These are phyloP conservation scores for Solanum peruvianum DNA, from an alignment of 257 asterid genomes.

Conservation along the genomic window DNA sequence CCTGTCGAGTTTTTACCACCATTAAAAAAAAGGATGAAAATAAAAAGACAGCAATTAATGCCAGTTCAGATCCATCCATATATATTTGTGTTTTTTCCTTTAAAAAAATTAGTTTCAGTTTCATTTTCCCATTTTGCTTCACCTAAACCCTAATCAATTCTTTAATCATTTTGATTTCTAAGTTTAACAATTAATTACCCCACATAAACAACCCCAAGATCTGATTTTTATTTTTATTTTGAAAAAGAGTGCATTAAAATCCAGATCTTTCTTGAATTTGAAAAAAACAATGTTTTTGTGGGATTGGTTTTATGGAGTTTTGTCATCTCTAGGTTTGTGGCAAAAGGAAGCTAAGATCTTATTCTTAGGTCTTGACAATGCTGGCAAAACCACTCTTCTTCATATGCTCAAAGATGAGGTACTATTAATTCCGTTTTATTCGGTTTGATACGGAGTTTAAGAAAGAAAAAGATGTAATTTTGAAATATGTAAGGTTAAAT, in stretches of 20 bases:
- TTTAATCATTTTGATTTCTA: not conserved
- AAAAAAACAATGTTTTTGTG: not conserved
- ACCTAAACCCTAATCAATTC: not conserved
- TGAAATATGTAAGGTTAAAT: not conserved
- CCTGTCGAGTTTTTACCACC: not conserved
- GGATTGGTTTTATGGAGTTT: slow-evolving; percentile 13
- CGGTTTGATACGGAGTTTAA: not conserved
- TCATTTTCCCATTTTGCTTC: not conserved
- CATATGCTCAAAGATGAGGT: slow-evolving; percentile 17
- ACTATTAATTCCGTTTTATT: not conserved
- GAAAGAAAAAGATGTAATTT: not conserved
- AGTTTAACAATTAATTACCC: not conserved
- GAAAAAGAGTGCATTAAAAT: not conserved
- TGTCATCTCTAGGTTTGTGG: slow-evolving; percentile 9
- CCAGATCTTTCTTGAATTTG: not conserved
- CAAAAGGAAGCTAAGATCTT: slow-evolving; percentile 13
- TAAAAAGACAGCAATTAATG: not conserved
- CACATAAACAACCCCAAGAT: not conserved
- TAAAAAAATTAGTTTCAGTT: not conserved
- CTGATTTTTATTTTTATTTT: not conserved
- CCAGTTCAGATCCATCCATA: not conserved
- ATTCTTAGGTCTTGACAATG: slow-evolving; percentile 9
- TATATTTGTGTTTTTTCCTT: not conserved
- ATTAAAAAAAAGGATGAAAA: not conserved
- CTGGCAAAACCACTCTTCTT: slow-evolving; percentile 14